Evolutionary conservation across 139 green algal genomes (phyloP), one percentile per base, ranked within the genome.

Genomic region (Volvox reticuliferus): DNA sequence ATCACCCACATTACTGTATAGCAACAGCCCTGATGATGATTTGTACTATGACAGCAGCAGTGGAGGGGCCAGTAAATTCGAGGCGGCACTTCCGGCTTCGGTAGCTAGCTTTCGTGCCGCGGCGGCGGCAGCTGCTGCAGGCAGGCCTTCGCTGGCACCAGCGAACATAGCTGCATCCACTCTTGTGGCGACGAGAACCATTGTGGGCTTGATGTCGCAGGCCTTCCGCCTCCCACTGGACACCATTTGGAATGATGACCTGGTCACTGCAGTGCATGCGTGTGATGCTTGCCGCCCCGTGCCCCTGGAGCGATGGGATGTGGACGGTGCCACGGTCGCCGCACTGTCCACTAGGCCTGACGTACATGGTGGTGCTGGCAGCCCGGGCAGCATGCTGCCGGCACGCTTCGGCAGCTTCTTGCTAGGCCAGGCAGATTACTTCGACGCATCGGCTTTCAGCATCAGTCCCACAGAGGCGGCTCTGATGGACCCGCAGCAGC

Each of bases 401-500:
- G 68, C 92, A 9, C 79, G 94, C 6, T 98, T 98, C 83, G 95
- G 95, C 37, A 92, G 81, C 78, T 97, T 97, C 82, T 50, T 99
- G 19, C 18, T 89, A 1, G 93, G 78, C 28, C 21, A 35, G 1
- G 92, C 77, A 12, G 91, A 90, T 28, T 9, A 17, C 1, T 99
- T 99, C 89, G 97, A 99, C 79, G 87, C 91, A 0, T 65, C 83
- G 2, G 90, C 93, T 0, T 98, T 98, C 89, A 93, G 94, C 67
- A 86, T 99, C 14, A 94, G 91, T n/a, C 73, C 93, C 9, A 55
- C 88, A 0, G 97, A 99, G 89, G 96, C 97, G 0, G 61, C 93
- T 19, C 93, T 97, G 1, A 97, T 99, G 93, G 96, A 98, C 88
- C 95, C 95, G 9, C 96, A 98, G 92, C 96, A 98, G 87, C 94